phyloP scores from a whole-genome alignment of 345 rosid species.

The Crucihimalaya himalaica region DNA sequence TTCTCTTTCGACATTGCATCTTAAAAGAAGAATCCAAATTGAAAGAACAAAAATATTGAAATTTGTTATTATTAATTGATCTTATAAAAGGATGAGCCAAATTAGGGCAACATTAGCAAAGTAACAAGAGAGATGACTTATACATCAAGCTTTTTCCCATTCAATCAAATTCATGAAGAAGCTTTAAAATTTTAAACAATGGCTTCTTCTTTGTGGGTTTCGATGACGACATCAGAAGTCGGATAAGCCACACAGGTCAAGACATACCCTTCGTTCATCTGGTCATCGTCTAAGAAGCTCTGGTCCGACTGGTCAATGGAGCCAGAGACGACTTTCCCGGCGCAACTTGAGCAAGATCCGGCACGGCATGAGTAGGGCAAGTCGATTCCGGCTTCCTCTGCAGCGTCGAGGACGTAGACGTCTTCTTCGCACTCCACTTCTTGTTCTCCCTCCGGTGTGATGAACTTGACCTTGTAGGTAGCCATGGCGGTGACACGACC shows the following conservation, averaged over 20 bases:
- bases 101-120: conserved; percentile 7
- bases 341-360: conserved; percentile 88
- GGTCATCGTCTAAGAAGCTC: conserved; percentile 81
- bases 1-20: neutral
- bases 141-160: neutral
- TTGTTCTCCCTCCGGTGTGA: conserved; percentile 63
- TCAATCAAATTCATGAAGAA: neutral
- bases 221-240: conserved; percentile 51
- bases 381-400: conserved; percentile 70
- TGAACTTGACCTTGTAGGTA: conserved; percentile 62
- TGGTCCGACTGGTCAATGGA: conserved; percentile 69
- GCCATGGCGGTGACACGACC: conserved; percentile 67
- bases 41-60: neutral
- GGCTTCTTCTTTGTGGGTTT: conserved; percentile 88
- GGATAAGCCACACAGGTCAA: conserved; percentile 82
- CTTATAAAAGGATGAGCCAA: neutral
- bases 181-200: conserved; percentile 31
- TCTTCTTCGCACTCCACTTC: conserved; percentile 57
- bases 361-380: conserved; percentile 96
- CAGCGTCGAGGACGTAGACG: conserved; percentile 60
- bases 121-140: neutral
- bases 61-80: neutral
- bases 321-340: conserved; percentile 59
- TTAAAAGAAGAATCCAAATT: neutral
- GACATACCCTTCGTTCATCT: conserved; percentile 56